These are phyloP conservation scores for Nissolia schottii DNA, from an alignment of 306 rosid species.

Conservation along the genomic window DNA sequence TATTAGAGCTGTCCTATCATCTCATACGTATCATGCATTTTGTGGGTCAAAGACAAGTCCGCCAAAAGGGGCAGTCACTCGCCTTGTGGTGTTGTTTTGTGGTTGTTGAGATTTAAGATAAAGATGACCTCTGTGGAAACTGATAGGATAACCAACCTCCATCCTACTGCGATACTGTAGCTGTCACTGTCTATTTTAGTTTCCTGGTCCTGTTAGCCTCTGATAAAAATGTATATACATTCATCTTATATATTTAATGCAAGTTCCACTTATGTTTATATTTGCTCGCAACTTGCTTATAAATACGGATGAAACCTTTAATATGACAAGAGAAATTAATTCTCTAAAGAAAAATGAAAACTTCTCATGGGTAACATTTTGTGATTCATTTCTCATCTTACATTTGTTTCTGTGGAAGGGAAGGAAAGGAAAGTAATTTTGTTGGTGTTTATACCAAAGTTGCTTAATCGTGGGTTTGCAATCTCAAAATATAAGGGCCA, in stretches of 20 bases:
- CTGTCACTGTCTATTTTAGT: slow-evolving; percentile 27
- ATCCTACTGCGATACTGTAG: slow-evolving; percentile 28
- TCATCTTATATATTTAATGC: slow-evolving; percentile 34
- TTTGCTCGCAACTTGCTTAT: neutral
- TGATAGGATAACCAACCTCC: slow-evolving; percentile 29
- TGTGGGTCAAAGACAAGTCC: slow-evolving; percentile 10
- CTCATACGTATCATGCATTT: neutral
- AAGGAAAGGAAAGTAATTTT: too few species aligned
- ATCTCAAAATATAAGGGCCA: neutral
- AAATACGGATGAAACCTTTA: neutral
- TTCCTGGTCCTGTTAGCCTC: slow-evolving; percentile 9
- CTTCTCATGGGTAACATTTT: neutral
- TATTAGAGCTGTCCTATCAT: neutral
- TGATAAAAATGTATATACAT: slow-evolving; percentile 41
- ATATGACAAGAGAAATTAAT: neutral
- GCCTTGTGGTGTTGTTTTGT: neutral
- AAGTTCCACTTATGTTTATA: slow-evolving; percentile 6
- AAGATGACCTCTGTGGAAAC: slow-evolving; percentile 21
- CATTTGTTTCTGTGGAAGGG: neutral
- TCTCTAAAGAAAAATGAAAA: neutral
- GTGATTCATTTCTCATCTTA: neutral
- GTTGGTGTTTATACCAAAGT: neutral
- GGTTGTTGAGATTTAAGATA: slow-evolving; percentile 19
- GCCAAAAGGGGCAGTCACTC: slow-evolving; percentile 9
- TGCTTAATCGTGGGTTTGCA: neutral